Evolutionary conservation across 208 protist genomes (phyloP), one percentile per base, ranked within the genome.

Genomic region (Trypanosoma melophagium): DNA sequence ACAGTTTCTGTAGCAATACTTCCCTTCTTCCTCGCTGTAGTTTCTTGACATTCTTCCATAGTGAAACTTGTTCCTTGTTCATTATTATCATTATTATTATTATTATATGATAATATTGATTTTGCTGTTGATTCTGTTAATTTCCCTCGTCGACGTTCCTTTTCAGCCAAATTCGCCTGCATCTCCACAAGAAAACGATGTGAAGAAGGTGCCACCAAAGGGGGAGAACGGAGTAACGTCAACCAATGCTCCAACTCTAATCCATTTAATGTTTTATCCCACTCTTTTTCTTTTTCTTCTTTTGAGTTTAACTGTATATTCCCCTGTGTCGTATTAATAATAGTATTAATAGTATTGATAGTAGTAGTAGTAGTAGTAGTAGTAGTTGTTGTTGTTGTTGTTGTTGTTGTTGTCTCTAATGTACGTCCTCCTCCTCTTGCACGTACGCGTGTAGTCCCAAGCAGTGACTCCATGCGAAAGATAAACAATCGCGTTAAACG

Each of bases 231-330:
- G 7, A 76, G 25, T 9, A 76, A 22, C 21, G 38, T n/a, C 24
- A 76, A 47, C 70, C 70, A 76, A 53, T 76, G 70, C 2, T 76
- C 56, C 28, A 76, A 50, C 42, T 66, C 63, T 24, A 76, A 58
- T 4, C 28, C 7, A 52, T 69, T 52, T 19, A 76, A 51, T 2
- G 52, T 42, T 10, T 64, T 49, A 49, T 64, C 49, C 70, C 70
- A 76, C 1, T 47, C 31, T 58, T 22, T 25, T 13, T 47, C n/a
- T 58, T 52, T 54, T 25, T 47, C 40, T 22, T 28, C 40, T 35
- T 35, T 35, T 35, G 28, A 35, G 5, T 35, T 35, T 35, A 35
- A 35, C 28, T 35, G 1, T 5, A 35, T 5, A 35, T 35, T 35
- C 28, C 28, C n/a, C n/a, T n/a, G n/a, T n/a, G n/a, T n/a, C n/a